phyloP scores from a whole-genome alignment of 495 filamentous ascomycete genomes.

The Tuber calosporum region DNA sequence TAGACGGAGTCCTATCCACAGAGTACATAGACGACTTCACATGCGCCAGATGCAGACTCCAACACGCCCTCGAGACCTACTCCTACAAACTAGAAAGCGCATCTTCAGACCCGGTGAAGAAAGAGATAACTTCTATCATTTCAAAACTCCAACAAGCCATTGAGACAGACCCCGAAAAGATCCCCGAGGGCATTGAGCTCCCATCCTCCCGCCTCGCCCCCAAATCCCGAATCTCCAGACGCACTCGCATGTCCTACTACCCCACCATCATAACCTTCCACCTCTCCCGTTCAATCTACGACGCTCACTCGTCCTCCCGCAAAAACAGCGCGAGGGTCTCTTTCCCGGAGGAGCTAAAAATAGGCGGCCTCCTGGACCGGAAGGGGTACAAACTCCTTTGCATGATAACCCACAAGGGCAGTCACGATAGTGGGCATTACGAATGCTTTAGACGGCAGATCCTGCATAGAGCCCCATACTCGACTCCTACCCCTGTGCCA shows the following conservation, averaged over 20 bases:
- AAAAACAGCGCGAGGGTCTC: conserved; percentile 92
- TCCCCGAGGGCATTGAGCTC: conserved; percentile 63
- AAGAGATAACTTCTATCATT: conserved; percentile 53
- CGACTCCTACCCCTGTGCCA: conserved; percentile 56
- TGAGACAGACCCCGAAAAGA: conserved; percentile 66
- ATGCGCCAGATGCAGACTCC: conserved; percentile 84
- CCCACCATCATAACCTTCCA: conserved; percentile 87
- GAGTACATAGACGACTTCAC: conserved; percentile 96
- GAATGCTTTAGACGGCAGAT: conserved; percentile 92
- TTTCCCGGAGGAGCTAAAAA: conserved; percentile 73
- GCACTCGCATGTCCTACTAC: conserved; percentile 75
- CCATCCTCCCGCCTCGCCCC: conserved; percentile 67
- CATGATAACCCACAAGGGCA: conserved; percentile 89
- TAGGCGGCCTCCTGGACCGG: conserved; percentile 71
- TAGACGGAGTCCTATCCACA: conserved; percentile 87
- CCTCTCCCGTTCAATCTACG: conserved; percentile 85
- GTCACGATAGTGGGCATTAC: conserved; percentile 93
- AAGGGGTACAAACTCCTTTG: conserved; percentile 78
- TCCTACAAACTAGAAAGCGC: conserved; percentile 21
- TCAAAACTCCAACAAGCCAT: conserved; percentile 55
- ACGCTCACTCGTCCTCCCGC: conserved; percentile 60
- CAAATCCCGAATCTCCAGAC: conserved; percentile 72
- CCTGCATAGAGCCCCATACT: conserved; percentile 60
- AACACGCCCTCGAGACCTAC: conserved; percentile 59
- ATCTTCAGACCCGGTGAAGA: conserved; percentile 46